Evolutionary conservation across 129 eudicot genomes (phyloP), one percentile per base, ranked within the genome.

Genomic region (Flaveria sonorensis): DNA sequence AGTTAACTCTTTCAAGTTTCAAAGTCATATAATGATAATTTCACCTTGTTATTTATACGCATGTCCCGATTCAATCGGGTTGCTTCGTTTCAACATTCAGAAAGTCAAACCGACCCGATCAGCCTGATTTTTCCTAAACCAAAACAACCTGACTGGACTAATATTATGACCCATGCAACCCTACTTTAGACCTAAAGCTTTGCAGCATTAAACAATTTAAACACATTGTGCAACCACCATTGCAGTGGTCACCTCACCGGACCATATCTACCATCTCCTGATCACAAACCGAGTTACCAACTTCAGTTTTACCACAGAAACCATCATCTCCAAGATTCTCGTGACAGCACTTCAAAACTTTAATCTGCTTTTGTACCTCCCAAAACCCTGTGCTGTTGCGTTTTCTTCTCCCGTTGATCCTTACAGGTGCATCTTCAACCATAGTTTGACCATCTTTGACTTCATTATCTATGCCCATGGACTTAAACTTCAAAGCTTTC

Each of bases 401-500:
- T 46, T 90, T 90, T 79, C 86, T 85, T 74, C 90, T 70, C 64
- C 83, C 85, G 6, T 82, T 82, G 61, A 78, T 78, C 16, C 60
- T 42, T 71, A 16, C 36, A 26, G 83, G 73, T 60, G 53, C 57
- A 51, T 42, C 80, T 60, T 79, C 65, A 4, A 39, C 83, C 88
- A 85, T 85, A 67, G 82, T 71, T 47, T 81, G 73, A 47, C 78
- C 87, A 53, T 71, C 73, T 21, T 40, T 68, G 66, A 18, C 75
- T 80, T 53, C 53, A 10, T 42, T 51, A 51, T 52, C 74, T 23
- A 46, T 63, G 23, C 53, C 74, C 70, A 5, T 66, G 7, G 68
- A 59, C 46, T 68, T 83, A 76, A 66, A 62, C 26, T 72, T 55
- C 20, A 64, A 73, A 50, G 84, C 80, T 76, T 86, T 88, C 13